phyloP scores from a whole-genome alignment of 2,329 filamentous ascomycete genomes.

The Sporothrix globosa region DNA sequence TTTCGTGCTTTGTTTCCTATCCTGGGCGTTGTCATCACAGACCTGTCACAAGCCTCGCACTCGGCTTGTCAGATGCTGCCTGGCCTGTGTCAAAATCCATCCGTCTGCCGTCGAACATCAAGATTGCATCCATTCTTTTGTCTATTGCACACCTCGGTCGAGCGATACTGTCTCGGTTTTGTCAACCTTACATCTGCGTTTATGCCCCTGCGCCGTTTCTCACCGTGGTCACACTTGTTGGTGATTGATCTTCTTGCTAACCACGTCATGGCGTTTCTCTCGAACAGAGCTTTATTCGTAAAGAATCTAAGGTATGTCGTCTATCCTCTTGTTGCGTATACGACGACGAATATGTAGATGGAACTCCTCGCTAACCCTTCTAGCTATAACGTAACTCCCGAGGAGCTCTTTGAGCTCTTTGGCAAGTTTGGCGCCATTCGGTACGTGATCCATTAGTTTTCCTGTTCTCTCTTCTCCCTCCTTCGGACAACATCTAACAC shows the following conservation, averaged over 20 bases:
- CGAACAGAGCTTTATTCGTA: constrained; percentile 91
- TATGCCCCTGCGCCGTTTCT: neutral
- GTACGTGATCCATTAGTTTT: constrained; percentile 56
- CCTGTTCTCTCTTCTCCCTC: neutral
- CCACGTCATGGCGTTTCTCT: constrained; percentile 34
- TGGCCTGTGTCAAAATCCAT: neutral
- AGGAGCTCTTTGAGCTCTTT: constrained; percentile 98
- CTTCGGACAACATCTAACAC: constrained; percentile 23
- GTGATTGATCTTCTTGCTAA: constrained; percentile 37
- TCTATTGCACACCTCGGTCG: no score
- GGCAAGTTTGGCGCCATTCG: constrained; percentile 95
- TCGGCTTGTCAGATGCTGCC: constrained; percentile 10
- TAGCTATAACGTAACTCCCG: constrained; percentile 98
- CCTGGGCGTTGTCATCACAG: neutral
- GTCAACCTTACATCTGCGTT: neutral
- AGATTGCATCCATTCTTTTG: neutral
- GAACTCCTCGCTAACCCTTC: constrained; percentile 24
- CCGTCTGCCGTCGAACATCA: neutral
- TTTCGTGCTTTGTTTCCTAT: constrained; percentile 6
- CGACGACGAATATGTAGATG: neutral
- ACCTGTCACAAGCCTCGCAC: neutral
- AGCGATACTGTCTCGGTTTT: neutral
- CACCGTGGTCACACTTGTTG: neutral
- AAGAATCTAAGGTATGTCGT: constrained; percentile 95
- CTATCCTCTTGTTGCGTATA: constrained; percentile 47